Evolutionary conservation across 352 stramenopile genomes (phyloP), one percentile per base, ranked within the genome.

Genomic region (Pythium sp.): DNA sequence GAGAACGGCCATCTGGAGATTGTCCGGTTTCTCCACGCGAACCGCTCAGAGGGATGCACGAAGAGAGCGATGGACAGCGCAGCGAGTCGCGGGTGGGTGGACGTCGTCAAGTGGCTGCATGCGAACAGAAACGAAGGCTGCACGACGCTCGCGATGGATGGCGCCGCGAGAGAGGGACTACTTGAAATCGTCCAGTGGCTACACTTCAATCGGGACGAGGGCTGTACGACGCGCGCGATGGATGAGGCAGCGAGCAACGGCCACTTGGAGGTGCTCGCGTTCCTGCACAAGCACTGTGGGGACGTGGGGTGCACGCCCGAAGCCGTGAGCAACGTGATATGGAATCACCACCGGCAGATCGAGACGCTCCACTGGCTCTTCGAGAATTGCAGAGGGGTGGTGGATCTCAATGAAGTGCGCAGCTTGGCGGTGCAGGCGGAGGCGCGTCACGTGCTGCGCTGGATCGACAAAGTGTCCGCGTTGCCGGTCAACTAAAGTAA

Each of bases 121-220:
- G 60, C 24, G 15, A 28, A 74, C 41, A 64, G 68, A 2, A 28
- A 2, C 0, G 68, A 74, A 61, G 71, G 71, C n/a, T 77, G 71
- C 36, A 75, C 66, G 26, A 72, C 63, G 15, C 30, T 61, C 15
- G 72, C 72, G 5, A 77, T 77, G 46, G 72, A 77, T n/a, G 58
- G 38, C 12, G 72, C 72, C 0, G 81, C 80, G 12, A 30, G 49
- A 12, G 57, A 64, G 22, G 64, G 64, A 6, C 34, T 58, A 20
- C 24, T 69, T 0, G 41, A 64, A 2, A 57, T 64, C 9, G 64
- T 64, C 5, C 64, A 69, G 46, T 69, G 64, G 64, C 56, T 69
- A 7, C 56, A 65, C n/a, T 14, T 14, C 0, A 36, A 69, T 34
- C 56, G 56, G 5, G 5, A 4, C 3, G 64, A 69, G 47, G 64